phyloP scores from a whole-genome alignment of 495 filamentous ascomycete genomes.

The Melanomma pulvis-pyrius region DNA sequence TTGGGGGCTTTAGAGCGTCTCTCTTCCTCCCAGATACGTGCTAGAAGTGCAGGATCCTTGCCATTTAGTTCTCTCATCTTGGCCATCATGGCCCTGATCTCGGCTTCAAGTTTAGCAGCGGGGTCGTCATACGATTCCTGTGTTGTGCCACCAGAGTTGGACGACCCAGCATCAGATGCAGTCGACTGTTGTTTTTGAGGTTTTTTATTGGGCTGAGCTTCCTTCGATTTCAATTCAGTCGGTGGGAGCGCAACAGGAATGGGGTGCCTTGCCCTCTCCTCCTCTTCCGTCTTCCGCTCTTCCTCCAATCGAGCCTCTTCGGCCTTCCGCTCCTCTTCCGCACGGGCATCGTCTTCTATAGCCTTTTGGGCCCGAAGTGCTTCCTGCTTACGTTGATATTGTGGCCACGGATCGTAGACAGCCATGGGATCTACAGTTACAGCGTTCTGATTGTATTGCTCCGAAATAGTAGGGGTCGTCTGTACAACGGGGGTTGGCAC shows the following conservation, averaged over 20 bases:
- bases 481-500: constrained; percentile 14
- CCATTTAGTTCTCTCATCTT: constrained; percentile 49
- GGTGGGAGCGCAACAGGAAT: constrained; percentile 1
- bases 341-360: constrained; percentile 28
- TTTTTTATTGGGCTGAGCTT: too few species aligned
- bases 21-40: constrained; percentile 48
- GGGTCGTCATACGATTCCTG: not conserved
- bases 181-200: not conserved
- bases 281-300: constrained; percentile 23
- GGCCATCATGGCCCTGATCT: constrained; percentile 46
- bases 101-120: constrained; percentile 12
- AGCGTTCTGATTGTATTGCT: constrained; percentile 28
- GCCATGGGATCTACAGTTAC: constrained; percentile 49
- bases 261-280: constrained; percentile 21
- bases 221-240: not conserved
- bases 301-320: constrained; percentile 25
- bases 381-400: constrained; percentile 42
- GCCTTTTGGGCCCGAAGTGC: constrained; percentile 22
- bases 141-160: not conserved
- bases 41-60: constrained; percentile 45
- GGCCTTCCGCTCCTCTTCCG: constrained; percentile 26
- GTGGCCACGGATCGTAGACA: constrained; percentile 48
- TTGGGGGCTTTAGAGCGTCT: constrained; percentile 33
- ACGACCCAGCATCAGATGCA: not conserved
- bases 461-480: constrained; percentile 4